phyloP scores from a whole-genome alignment of 495 filamentous ascomycete genomes.

The Talaromyces nanjingensis region DNA sequence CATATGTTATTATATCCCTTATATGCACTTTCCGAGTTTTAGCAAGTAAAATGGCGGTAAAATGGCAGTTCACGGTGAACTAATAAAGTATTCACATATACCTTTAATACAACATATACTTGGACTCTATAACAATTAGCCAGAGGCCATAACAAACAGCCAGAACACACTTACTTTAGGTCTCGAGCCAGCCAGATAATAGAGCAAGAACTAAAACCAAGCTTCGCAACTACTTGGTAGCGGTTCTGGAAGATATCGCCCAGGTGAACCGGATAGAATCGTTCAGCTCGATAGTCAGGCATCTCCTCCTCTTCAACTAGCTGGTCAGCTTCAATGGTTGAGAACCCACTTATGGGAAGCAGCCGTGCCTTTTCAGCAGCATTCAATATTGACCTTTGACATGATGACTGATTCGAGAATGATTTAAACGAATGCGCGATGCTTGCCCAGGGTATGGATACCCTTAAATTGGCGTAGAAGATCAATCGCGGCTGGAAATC shows the following conservation, averaged over 20 bases:
- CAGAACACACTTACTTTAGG: slow-evolving; percentile 22
- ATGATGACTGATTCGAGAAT: not conserved
- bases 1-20: slow-evolving; percentile 19
- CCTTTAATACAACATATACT: slow-evolving; percentile 22
- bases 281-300: slow-evolving; percentile 25
- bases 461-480: not conserved
- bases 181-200: slow-evolving; percentile 40
- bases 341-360: not conserved
- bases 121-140: slow-evolving; percentile 9
- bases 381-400: not conserved
- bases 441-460: not conserved
- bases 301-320: slow-evolving; percentile 25
- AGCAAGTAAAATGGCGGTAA: slow-evolving; percentile 18
- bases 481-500: not conserved
- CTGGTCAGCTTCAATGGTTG: not conserved
- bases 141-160: slow-evolving; percentile 17
- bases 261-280: no score
- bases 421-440: slow-evolving; percentile 3
- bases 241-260: slow-evolving; percentile 29
- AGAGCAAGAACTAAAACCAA: slow-evolving; percentile 38
- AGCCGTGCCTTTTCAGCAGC: slow-evolving; percentile 10
- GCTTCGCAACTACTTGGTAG: slow-evolving; percentile 37
- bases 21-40: slow-evolving; percentile 18
- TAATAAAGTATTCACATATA: slow-evolving; percentile 17
- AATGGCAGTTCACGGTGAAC: slow-evolving; percentile 16